Percentiles rank a stretch among this genome's conserved stretches.
These are phyloP conservation scores for Carpinus viminea DNA, from an alignment of 306 rosid species.

Conservation along the genomic window DNA sequence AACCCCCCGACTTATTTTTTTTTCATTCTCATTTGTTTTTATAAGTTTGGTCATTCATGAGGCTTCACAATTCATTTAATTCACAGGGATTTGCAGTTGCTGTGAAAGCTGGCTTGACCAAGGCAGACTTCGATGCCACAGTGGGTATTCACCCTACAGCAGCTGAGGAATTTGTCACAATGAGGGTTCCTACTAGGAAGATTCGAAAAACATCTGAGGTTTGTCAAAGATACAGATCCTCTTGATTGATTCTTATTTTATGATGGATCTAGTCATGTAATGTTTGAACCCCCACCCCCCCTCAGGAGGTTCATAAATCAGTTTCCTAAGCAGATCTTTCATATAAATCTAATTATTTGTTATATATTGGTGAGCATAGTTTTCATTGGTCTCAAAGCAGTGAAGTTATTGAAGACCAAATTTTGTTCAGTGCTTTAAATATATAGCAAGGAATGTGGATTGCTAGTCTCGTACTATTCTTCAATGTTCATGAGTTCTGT, in stretches of 20 bases:
- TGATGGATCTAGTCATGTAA: not conserved
- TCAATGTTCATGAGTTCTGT: constrained; percentile 5
- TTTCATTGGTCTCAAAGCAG: not conserved
- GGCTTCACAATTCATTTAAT: constrained; percentile 21
- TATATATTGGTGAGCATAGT: not conserved
- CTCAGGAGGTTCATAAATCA: not conserved
- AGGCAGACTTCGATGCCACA: constrained; percentile 87
- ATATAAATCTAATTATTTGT: not conserved
- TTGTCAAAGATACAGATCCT: constrained; percentile 24
- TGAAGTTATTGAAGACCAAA: not conserved
- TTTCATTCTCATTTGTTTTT: constrained; percentile 14
- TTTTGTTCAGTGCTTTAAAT: not conserved
- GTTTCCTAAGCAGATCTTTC: not conserved
- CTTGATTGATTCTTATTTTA: constrained; percentile 7
- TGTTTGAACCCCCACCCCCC: not conserved
- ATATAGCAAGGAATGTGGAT: not conserved
- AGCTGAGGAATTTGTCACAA: constrained; percentile 91
- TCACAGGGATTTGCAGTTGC: constrained; percentile 94
- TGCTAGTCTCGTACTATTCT: not conserved
- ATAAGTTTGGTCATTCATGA: constrained; percentile 20
- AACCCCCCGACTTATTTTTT: constrained; percentile 3
- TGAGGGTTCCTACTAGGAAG: constrained; percentile 84
- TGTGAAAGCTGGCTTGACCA: constrained; percentile 89
- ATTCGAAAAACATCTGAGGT: constrained; percentile 71
- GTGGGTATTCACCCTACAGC: constrained; percentile 96